Evolutionary conservation across 2,329 filamentous ascomycete genomes (phyloP).

Genomic region (Didymella glomerata): DNA sequence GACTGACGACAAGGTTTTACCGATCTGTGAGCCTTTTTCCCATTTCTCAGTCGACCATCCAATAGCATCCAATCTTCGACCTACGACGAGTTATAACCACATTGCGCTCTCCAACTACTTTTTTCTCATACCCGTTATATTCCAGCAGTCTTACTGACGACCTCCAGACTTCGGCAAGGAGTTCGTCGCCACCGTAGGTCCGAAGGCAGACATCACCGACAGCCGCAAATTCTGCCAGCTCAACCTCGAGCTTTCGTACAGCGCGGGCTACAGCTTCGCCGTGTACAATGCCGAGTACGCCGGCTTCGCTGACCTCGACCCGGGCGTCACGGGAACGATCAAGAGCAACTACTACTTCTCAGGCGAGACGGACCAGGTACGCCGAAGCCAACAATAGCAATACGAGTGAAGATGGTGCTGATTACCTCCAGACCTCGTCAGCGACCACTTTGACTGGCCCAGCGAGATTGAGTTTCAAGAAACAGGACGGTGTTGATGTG

Average conservation of each 20-base stretch:
- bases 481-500: constrained; percentile 52
- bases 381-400: neutral
- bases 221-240: constrained; percentile 52
- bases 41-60: neutral
- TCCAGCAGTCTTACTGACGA: constrained; percentile 1
- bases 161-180: constrained; percentile 39
- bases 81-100: neutral
- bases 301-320: constrained; percentile 48
- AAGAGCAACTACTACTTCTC: constrained; percentile 51
- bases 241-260: constrained; percentile 46
- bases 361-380: constrained; percentile 39
- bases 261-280: constrained; percentile 49
- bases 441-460: constrained; percentile 47
- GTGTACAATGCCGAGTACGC: constrained; percentile 48
- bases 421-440: constrained; percentile 14
- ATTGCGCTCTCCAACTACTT: too few species aligned
- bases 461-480: constrained; percentile 54
- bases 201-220: constrained; percentile 31
- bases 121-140: too few species aligned
- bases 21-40: constrained; percentile 38
- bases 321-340: constrained; percentile 47
- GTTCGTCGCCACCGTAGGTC: constrained; percentile 46
- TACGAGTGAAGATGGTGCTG: neutral
- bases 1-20: constrained; percentile 42
- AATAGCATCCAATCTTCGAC: neutral